These are phyloP conservation scores for Coniosporium apollinis DNA, from an alignment of 495 filamentous ascomycete genomes.

Conservation along the genomic window DNA sequence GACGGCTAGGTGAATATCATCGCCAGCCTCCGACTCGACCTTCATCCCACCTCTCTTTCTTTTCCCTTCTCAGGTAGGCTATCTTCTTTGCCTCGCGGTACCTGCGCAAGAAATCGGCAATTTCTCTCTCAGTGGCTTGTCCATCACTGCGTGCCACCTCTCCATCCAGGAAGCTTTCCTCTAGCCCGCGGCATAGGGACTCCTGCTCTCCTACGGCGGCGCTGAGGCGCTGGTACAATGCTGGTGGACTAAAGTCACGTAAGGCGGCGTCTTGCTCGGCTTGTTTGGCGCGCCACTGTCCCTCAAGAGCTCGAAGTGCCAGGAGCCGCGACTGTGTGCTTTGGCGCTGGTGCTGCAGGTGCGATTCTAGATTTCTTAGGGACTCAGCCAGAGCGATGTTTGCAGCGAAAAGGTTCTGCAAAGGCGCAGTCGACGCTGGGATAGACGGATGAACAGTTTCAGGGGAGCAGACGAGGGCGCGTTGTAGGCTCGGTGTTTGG, in stretches of 20 bases:
- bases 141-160: too few species aligned
- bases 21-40: constrained; percentile 86
- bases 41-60: constrained; percentile 86
- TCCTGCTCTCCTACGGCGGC: constrained; percentile 69
- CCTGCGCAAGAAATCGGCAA: constrained; percentile 63
- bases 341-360: constrained; percentile 44
- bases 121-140: constrained; percentile 55
- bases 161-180: constrained; percentile 56
- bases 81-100: constrained; percentile 60
- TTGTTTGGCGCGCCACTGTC: constrained; percentile 81
- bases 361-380: constrained; percentile 38
- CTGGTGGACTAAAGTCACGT: constrained; percentile 67
- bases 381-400: constrained; percentile 52
- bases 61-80: constrained; percentile 59
- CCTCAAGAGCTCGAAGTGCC: constrained; percentile 66
- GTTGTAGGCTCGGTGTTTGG: constrained; percentile 19
- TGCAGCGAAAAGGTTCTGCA: constrained; percentile 43
- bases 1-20: too few species aligned
- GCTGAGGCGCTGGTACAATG: constrained; percentile 62
- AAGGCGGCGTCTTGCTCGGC: constrained; percentile 72
- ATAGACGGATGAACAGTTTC: constrained; percentile 50
- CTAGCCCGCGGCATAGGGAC: constrained; percentile 58
- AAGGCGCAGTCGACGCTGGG: constrained; percentile 32
- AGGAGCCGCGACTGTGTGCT: constrained; percentile 66
- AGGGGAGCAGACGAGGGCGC: constrained; percentile 32